Conservation (phyloP, 2,329 filamentous ascomycete genomes). For the Orbilia brochopaga region DNA sequence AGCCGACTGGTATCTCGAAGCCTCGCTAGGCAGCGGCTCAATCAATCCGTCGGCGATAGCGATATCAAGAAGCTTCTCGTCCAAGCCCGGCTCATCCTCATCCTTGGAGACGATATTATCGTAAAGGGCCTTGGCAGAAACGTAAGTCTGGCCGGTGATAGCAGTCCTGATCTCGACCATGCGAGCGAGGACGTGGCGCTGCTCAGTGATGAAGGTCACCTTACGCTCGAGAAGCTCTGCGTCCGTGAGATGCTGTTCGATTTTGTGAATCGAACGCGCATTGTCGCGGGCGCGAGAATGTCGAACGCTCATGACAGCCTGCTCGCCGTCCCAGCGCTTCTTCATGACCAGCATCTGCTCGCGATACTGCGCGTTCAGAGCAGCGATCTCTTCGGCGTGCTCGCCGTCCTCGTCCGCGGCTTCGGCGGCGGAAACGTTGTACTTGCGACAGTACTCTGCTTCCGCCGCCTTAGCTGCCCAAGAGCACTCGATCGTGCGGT, state of each 20-base stretch:
- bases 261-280: constrained; percentile 17
- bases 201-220: constrained; percentile 26
- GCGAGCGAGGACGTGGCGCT: constrained; percentile 47
- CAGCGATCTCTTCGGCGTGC: constrained; percentile 12
- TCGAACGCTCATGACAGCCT: constrained; percentile 20
- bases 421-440: constrained; percentile 21
- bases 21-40: background rate
- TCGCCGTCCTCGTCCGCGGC: constrained; percentile 10
- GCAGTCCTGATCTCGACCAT: constrained; percentile 35
- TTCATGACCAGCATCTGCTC: constrained; percentile 41
- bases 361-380: constrained; percentile 22
- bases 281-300: constrained; percentile 22
- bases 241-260: constrained; percentile 35
- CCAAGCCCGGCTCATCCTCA: constrained; percentile 26
- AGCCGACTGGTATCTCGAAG: background rate
- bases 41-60: constrained; percentile 10
- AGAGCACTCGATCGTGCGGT: constrained; percentile 33
- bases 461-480: constrained; percentile 21
- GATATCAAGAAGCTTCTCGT: constrained; percentile 31
- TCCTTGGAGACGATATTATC: constrained; percentile 25
- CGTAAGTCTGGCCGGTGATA: constrained; percentile 25
- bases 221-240: constrained; percentile 31
- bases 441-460: constrained; percentile 30
- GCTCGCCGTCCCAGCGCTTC: constrained; percentile 37
- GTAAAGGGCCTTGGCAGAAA: constrained; percentile 23